phyloP scores from a whole-genome alignment of 208 protist genomes.

The Willaertia magna region DNA sequence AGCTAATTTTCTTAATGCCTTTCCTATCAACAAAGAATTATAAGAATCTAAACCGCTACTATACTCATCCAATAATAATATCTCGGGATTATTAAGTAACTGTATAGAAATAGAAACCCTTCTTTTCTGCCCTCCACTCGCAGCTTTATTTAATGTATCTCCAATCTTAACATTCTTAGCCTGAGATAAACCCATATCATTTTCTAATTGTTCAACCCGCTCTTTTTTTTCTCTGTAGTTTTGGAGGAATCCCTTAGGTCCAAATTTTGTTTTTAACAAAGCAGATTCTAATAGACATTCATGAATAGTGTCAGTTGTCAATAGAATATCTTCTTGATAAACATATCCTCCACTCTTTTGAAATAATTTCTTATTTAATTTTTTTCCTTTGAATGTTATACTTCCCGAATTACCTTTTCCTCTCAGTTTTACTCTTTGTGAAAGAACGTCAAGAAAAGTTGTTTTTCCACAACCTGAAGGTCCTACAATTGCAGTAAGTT shows the following conservation, averaged over 20 bases:
- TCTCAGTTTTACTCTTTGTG: neutral
- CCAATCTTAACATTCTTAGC: no score
- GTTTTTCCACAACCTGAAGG: constrained; percentile 34
- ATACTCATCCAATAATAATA: constrained; percentile 6
- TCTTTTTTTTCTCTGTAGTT: neutral
- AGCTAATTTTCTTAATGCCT: neutral
- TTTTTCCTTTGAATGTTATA: neutral
- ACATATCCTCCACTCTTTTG: constrained; percentile 46
- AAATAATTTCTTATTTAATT: neutral
- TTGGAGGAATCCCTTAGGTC: no score
- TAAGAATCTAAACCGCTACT: neutral
- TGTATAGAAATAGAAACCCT: neutral
- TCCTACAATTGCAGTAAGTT: constrained; percentile 40
- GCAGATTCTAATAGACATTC: neutral
- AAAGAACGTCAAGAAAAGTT: neutral
- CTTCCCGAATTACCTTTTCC: no score
- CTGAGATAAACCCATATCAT: constrained; percentile 47
- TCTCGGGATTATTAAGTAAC: neutral
- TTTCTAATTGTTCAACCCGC: constrained; percentile 47
- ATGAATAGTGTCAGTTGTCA: constrained; percentile 48
- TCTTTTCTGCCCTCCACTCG: neutral
- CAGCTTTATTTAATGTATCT: neutral
- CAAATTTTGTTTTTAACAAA: constrained; percentile 39
- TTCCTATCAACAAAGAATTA: neutral
- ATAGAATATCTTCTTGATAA: constrained; percentile 71